Conservation (phyloP, 345 rosid genomes). For the Acer saccharum region DNA sequence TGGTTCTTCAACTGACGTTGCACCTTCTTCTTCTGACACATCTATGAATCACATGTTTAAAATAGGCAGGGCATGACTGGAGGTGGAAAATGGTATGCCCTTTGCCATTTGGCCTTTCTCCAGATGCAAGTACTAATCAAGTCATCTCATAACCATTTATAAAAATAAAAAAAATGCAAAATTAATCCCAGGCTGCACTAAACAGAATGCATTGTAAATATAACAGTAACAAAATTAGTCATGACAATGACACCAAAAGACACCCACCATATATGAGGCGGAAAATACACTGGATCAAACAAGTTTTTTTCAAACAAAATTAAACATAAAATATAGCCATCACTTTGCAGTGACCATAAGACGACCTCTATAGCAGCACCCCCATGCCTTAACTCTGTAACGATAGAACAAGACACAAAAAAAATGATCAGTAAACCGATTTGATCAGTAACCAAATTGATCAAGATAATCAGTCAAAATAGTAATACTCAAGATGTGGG, state of each 20-base stretch:
- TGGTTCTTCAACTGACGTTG: slow-evolving; percentile 51
- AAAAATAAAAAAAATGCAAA: not conserved
- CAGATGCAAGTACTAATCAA: too few relatives aligned
- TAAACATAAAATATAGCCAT: not conserved
- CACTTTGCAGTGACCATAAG: not conserved
- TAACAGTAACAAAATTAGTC: not conserved
- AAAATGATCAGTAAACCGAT: not conserved
- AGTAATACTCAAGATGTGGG: too few relatives aligned
- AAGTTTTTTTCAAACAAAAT: not conserved
- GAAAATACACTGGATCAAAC: slow-evolving; percentile 3
- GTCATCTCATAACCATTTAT: too few relatives aligned
- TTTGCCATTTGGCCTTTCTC: too few relatives aligned
- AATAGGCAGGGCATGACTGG: slow-evolving; percentile 44
- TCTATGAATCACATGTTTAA: slow-evolving; percentile 56
- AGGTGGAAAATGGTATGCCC: slow-evolving; percentile 13
- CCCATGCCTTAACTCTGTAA: not conserved
- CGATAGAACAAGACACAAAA: not conserved
- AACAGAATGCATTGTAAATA: not conserved
- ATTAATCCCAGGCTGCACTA: not conserved
- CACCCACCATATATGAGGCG: not conserved
- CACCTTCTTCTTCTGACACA: slow-evolving; percentile 51
- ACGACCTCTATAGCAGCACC: slow-evolving; percentile 1
- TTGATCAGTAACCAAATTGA: too few relatives aligned
- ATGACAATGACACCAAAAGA: not conserved
- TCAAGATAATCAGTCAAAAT: not conserved